phyloP scores from a whole-genome alignment of 345 rosid genomes.

The Moringa oleifera region DNA sequence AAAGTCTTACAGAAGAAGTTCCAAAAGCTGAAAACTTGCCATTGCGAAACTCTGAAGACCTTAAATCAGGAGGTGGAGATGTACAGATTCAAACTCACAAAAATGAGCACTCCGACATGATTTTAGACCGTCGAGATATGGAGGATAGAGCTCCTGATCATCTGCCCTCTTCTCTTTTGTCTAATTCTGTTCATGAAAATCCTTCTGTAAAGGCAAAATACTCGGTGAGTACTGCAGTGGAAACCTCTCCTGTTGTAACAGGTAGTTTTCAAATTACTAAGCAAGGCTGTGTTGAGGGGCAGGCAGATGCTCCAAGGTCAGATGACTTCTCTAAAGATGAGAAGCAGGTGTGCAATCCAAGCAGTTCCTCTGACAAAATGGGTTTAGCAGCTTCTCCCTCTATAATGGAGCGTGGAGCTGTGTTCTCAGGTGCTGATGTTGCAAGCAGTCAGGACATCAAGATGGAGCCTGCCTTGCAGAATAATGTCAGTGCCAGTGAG shows the following conservation, averaged over 20 bases:
- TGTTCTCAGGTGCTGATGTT: conserved; percentile 32
- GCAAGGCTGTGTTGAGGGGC: conserved; percentile 32
- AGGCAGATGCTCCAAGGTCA: conserved; percentile 28
- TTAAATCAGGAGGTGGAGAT: conserved; percentile 31
- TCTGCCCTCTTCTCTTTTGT: conserved; percentile 19
- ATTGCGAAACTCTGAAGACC: conserved; percentile 30
- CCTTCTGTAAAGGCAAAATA: conserved; percentile 30
- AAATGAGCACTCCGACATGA: conserved; percentile 21
- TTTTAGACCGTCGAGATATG: conserved; percentile 19
- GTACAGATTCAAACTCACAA: conserved; percentile 26
- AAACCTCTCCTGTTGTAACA: conserved; percentile 26
- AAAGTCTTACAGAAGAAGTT: conserved; percentile 33
- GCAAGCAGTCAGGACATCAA: conserved; percentile 24
- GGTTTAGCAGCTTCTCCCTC: conserved; percentile 35
- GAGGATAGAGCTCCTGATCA: conserved; percentile 35
- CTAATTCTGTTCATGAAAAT: conserved; percentile 42
- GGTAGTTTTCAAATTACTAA: conserved; percentile 25
- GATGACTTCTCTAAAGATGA: conserved; percentile 26
- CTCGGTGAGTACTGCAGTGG: conserved; percentile 17
- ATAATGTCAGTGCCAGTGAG: conserved; percentile 36
- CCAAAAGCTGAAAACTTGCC: conserved; percentile 26
- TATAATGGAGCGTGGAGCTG: conserved; percentile 33
- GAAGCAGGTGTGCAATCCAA: conserved; percentile 22
- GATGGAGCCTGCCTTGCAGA: conserved; percentile 23
- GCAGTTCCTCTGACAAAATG: conserved; percentile 18